Conservation (phyloP, 257 asterid species). For the Przewalskia tangutica region DNA sequence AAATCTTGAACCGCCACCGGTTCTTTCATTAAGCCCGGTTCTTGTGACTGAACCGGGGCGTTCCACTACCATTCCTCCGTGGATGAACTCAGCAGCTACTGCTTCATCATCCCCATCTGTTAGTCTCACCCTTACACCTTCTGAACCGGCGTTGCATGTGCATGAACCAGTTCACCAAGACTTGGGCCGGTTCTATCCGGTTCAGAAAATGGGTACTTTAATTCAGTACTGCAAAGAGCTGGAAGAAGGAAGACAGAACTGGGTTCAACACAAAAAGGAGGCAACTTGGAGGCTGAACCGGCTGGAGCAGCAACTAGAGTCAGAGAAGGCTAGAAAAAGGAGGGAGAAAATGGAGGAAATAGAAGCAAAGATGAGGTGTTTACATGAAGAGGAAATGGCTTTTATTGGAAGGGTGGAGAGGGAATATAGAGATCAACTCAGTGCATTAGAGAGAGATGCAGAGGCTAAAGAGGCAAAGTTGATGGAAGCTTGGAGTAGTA, state of each 20-base stretch:
- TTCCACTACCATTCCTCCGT: conserved; percentile 26
- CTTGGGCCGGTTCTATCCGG: conserved; percentile 19
- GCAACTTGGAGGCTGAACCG: conserved; percentile 69
- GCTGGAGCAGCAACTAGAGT: conserved; percentile 66
- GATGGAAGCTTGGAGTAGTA: conserved; percentile 57
- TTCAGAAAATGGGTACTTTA: conserved; percentile 38
- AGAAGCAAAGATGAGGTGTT: conserved; percentile 35
- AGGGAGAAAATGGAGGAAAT: conserved; percentile 52
- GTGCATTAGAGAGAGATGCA: conserved; percentile 48
- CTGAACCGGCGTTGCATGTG: conserved; percentile 33
- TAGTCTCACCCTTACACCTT: conserved; percentile 54
- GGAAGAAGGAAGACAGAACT: conserved; percentile 59
- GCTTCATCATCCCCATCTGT: conserved; percentile 55
- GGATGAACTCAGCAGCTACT: conserved; percentile 37
- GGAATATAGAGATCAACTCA: conserved; percentile 54
- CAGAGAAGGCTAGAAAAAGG: conserved; percentile 58
- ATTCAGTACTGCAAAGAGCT: conserved; percentile 48
- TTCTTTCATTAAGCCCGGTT: conserved; percentile 30
- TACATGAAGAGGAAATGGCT: conserved; percentile 52
- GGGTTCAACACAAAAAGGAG: conserved; percentile 64
- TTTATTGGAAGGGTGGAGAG: conserved; percentile 46
- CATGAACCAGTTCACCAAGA: conserved; percentile 28
- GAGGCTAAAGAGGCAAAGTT: conserved; percentile 58
- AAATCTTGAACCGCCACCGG: conserved; percentile 37
- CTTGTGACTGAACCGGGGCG: conserved; percentile 14